Evolutionary conservation across 164 flowering plant genomes (phyloP), one percentile per base, ranked within the genome.

Genomic region (Umbilicus rupestris): DNA sequence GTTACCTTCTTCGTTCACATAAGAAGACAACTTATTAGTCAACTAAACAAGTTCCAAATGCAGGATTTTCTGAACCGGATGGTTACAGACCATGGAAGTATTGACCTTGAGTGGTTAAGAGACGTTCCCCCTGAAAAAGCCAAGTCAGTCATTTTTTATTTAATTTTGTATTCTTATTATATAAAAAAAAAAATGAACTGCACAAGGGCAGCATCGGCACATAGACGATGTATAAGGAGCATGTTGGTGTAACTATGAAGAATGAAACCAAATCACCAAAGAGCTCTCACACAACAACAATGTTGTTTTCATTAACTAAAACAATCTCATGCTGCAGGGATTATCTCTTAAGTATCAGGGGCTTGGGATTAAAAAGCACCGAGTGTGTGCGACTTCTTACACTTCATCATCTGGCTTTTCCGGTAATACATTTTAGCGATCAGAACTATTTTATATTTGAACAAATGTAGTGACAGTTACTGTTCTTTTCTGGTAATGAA

Each of bases 351-450:
- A 95, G 96, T 75, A 63, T 95, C 59, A 68, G 87, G 42, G 99
- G 99, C 24, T 66, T 95, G 75, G 99, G 99, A 26, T 70, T 95
- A 65, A 95, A 95, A 79, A 95, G 99, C 58, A 94, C 86, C 70
- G 99, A 95, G 73, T 95, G 99, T 73, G 90, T 95, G 42, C 81
- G 97, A 44, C 95, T 95, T 71, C 73, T 95, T 71, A 87, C 97
- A 24, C 99, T 95, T 49, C 97, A 92, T 70, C 89, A 95, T 73
- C 80, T 92, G 72, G 97, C 99, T 66, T 92, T 95, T 66, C 99
- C 99, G 39, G 99, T 94, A 86, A 84, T 78, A 46, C 7, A n/a
- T 46, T n/a, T 46, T 46, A 19, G 44, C 10, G 10, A 41, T 41
- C 16, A 41, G 44, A 41, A 41, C 12, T 41, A 2, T 41, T 41